Percentiles rank a stretch among this genome's conserved stretches.
Conservation (phyloP, 345 rosid species). For the Eucalyptus marginata region DNA sequence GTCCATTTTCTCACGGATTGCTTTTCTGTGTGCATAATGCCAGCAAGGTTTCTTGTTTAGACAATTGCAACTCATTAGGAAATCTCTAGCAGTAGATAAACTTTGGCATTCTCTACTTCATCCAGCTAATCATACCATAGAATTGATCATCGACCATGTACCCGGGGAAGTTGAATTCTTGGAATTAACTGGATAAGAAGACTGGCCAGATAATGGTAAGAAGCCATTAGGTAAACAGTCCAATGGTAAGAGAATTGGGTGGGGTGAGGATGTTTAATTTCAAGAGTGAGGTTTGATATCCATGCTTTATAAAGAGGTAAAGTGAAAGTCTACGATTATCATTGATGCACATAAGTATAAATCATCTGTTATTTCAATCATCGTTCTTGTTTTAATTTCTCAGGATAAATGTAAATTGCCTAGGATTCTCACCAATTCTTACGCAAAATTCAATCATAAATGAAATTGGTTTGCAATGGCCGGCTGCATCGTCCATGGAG, state of each 20-base stretch:
- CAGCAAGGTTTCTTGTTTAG: background rate
- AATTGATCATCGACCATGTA: background rate
- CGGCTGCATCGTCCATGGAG: background rate
- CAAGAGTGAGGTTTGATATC: fast-evolving
- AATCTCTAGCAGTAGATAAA: background rate
- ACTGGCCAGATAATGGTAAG: background rate
- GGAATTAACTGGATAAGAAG: background rate
- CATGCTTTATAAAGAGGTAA: fast-evolving
- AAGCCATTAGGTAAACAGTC: background rate
- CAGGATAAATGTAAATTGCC: background rate
- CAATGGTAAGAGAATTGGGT: background rate
- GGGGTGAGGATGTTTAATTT: background rate
- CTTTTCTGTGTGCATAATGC: background rate
- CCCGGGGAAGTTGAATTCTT: background rate
- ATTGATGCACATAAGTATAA: background rate
- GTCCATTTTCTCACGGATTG: background rate
- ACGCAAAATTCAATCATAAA: background rate
- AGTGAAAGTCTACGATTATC: too few species aligned
- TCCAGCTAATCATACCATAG: background rate
- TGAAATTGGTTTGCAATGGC: background rate
- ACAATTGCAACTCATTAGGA: background rate
- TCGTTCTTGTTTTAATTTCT: background rate
- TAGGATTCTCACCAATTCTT: background rate
- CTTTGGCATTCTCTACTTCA: background rate
- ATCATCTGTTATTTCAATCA: background rate